Conservation (phyloP, 306 rosid species). For the Myrica gale region DNA sequence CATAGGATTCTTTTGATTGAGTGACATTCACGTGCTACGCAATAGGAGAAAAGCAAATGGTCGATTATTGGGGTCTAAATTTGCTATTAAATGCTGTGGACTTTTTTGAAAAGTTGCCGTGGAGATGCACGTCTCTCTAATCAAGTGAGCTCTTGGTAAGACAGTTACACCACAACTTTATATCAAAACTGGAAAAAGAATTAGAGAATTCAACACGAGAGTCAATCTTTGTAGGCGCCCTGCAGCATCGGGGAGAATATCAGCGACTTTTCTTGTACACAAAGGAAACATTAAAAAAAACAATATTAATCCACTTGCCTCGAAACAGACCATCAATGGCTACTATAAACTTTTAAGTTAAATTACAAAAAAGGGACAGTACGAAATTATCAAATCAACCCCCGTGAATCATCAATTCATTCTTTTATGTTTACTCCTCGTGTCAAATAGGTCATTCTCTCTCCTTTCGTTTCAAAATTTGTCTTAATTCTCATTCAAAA, state of each 20-base stretch:
- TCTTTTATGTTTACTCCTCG: too few species aligned
- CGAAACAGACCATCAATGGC: too few species aligned
- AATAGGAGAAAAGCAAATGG: not conserved
- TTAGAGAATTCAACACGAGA: not conserved
- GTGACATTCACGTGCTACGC: not conserved
- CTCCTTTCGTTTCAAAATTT: too few species aligned
- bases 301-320: too few species aligned
- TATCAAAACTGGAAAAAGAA: not conserved
- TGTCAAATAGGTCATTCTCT: too few species aligned
- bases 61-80: not conserved
- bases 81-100: not conserved
- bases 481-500: too few species aligned
- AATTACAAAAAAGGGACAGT: too few species aligned
- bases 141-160: not conserved
- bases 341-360: too few species aligned
- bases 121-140: not conserved
- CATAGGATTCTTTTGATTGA: conserved; percentile 4
- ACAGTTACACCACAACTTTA: not conserved
- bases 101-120: not conserved
- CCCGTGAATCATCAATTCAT: too few species aligned
- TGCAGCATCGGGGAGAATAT: not conserved
- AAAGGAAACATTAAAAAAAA: too few species aligned
- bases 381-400: too few species aligned
- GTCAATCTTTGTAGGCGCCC: conserved; percentile 3
- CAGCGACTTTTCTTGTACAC: too few species aligned